Evolutionary conservation across 2,329 filamentous ascomycete species (phyloP), one percentile per base, ranked within the genome.

Genomic region (Calonectria pseudoturangicola): DNA sequence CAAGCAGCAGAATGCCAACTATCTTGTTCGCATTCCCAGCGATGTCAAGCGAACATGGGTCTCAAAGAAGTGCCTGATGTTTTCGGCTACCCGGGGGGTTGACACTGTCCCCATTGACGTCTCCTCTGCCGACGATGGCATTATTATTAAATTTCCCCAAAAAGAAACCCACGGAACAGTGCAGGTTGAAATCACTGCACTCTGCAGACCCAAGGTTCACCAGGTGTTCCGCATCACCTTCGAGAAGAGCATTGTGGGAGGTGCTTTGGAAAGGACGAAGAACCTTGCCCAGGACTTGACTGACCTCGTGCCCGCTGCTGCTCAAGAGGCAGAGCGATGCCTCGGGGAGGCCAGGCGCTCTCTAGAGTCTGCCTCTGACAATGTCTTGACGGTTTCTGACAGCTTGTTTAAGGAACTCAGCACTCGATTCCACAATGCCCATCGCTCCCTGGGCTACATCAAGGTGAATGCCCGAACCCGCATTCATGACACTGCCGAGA

Each of bases 211-310:
- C 28, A 89, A 87, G 80, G 86, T 92, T 74, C 90, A 90, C 77
- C 90, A 92, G 82, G 89, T 88, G 0, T 90, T 92, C 80, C 87
- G 88, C 47, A 83, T 93, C 36, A 88, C 92, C 79, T 91, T 93
- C 81, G 89, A 90, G 58, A 87, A 84, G 79, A 84, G 86, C 27
- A 81, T 86, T 18, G 80, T 89, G 50, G 84, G 83, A 15, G 85
- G 86, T 47, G 86, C 85, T 16, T 74, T 88, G 7, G 87, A 88
- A 68, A 84, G 83, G 9, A 86, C 87, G 25, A 85, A 84, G 71
- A 79, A 85, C 16, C 81, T 89, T 4, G 84, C 86, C 16, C 84
- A 86, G 50, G 84, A 84, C 50, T 79, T 89, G 9, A 83, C 83
- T 10, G 83, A 84, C 18, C 75, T 85, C 25, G 81, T 85, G 47